Base-by-base conservation (phyloP, 164 flowering plant species). In the Chloranthus sessilifolius region DNA sequence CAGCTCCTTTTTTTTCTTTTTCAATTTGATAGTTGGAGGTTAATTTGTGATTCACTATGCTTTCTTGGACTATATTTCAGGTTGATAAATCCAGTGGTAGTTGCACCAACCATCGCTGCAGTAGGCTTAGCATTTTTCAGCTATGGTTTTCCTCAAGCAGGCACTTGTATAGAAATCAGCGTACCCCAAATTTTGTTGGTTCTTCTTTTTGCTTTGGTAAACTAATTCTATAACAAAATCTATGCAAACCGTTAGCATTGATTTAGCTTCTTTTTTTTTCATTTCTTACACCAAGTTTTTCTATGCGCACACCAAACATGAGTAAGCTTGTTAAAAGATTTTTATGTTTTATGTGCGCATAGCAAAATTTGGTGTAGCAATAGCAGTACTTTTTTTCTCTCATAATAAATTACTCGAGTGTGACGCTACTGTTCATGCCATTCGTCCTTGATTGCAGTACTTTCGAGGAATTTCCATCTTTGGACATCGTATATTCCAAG, bases 141-240 rank as follows among this genome's bases (percentile, higher is more conserved):
- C 78, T 91, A 74, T 63, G 96, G 96, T 22, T 91, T 91, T 63
- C 83, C 98, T 50, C 92, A 85, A 60, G 96, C 90, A 61, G 96
- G 96, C 49, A 74, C 68, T 36, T 91, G 98, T 62, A 76, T 88
- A 41, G 96, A 85, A 62, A 77, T 87, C 56, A 81, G 92, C 74
- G 61, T 88, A 63, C 96, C 96, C 1, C 72, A 50, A 61, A 76
- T 91, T 68, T 16, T 75, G 1, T 59, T 91, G 73, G 69, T 85
- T 70, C 85, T 91, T 55, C 42, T 91, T 50, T 91, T 83, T 63
- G 61, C 86, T 25, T 67, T 91, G 79, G 98, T 91, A 65, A 74
- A 79, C 20, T 1, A 46, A 58, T 41, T 56, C 40, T 38, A 5
- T 27, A 42, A 36, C 11, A 3, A 36, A 14, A 25, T 4, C 9